Conservation (phyloP, 2,329 filamentous ascomycete species). For the Emericellopsis atlantica region DNA sequence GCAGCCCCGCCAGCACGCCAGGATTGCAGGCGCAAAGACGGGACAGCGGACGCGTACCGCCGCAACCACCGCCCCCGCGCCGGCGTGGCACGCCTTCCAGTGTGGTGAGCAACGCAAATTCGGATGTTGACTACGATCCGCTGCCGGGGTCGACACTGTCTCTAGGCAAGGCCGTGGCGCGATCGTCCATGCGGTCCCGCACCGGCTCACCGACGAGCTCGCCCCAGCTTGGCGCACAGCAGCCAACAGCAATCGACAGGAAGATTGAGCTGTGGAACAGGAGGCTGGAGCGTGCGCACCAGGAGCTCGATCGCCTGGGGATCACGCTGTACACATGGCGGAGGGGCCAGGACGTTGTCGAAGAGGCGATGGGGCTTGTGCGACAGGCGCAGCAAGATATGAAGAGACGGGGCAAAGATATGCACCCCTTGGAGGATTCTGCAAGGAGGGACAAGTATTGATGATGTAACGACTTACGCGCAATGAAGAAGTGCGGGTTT, state of each 20-base stretch:
- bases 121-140: constrained; percentile 25
- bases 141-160: constrained; percentile 18
- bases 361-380: constrained; percentile 53
- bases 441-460: not conserved
- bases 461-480: too few species aligned
- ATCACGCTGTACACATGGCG: constrained; percentile 64
- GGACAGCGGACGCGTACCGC: constrained; percentile 5
- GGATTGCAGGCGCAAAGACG: not conserved
- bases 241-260: constrained; percentile 35
- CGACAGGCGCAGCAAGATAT: constrained; percentile 36
- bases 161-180: not conserved
- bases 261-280: constrained; percentile 62
- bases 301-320: constrained; percentile 47
- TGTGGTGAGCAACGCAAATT: constrained; percentile 13
- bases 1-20: constrained; percentile 5
- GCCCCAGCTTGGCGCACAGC: constrained; percentile 17
- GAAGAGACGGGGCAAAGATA: constrained; percentile 10
- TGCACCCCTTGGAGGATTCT: not conserved
- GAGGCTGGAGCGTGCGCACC: constrained; percentile 52
- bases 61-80: constrained; percentile 34
- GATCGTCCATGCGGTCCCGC: constrained; percentile 14
- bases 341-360: constrained; percentile 55
- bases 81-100: constrained; percentile 27
- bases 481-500: too few species aligned
- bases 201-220: constrained; percentile 9